Evolutionary conservation across 805 yeast genomes (phyloP).

Genomic region (Ogataea trehaloabstinens): DNA sequence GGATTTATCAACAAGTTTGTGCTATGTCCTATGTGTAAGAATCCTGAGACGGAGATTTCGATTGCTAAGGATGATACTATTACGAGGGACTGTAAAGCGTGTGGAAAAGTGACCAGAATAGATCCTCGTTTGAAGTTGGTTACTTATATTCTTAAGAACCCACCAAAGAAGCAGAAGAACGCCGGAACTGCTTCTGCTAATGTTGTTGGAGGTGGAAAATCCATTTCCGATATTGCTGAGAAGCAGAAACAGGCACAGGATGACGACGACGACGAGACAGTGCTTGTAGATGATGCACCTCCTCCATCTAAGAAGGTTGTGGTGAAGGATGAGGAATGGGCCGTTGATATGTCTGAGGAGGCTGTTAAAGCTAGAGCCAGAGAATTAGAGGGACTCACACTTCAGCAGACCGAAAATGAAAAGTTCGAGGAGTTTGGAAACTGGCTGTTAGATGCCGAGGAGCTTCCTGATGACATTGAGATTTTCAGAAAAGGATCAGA

Average conservation of each 20-base stretch:
- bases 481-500: slow-evolving; percentile 87
- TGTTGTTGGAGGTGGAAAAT: slow-evolving; percentile 82
- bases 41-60: slow-evolving; percentile 94
- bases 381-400: slow-evolving; percentile 68
- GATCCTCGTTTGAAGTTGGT: slow-evolving; percentile 85
- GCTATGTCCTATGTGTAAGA: slow-evolving; percentile 90
- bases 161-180: slow-evolving; percentile 73
- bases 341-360: slow-evolving; percentile 94
- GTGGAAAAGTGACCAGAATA: slow-evolving; percentile 85
- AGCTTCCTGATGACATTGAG: slow-evolving; percentile 79
- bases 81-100: slow-evolving; percentile 94
- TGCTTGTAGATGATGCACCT: slow-evolving; percentile 42
- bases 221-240: slow-evolving; percentile 76
- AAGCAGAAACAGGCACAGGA: slow-evolving; percentile 39
- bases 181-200: slow-evolving; percentile 88
- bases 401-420: slow-evolving; percentile 40
- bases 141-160: slow-evolving; percentile 87
- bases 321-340: slow-evolving; percentile 92
- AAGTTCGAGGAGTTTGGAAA: slow-evolving; percentile 79
- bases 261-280: slow-evolving; percentile 31
- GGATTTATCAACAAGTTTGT: slow-evolving; percentile 93
- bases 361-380: slow-evolving; percentile 90
- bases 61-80: slow-evolving; percentile 72
- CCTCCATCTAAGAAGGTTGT: slow-evolving; percentile 64
- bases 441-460: slow-evolving; percentile 67